Base-by-base conservation (phyloP, 164 flowering plant genomes). In the Malania oleifera region DNA sequence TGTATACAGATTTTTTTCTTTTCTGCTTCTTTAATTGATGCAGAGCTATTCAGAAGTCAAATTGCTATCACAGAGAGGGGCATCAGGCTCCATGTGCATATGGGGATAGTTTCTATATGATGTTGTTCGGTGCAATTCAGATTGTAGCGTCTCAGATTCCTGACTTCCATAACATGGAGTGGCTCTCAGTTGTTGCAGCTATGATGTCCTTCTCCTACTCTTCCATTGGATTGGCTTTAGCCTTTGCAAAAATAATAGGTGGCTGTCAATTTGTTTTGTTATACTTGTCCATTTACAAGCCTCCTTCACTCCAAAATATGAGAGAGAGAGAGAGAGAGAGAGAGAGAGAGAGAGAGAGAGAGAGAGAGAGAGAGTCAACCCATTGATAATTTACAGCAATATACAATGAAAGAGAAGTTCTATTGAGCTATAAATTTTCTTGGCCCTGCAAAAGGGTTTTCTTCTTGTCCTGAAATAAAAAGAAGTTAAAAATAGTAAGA, bases 201-300 rank as follows among this genome's bases (percentile, higher is more conserved):
- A 25, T 75, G 57, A 85, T 82, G 91, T 85, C 91, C n/a, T 79
- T 79, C 56, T 31, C 77, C 37, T 85, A 85, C 58, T 49, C 91
- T 34, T 67, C 62, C 65, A 83, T 86, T 35, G 86, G 89, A 17
- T 40, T 75, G 0, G 85, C 53, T 18, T 87, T 89, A 22, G 85
- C 84, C 40, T 1, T 83, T 5, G 78, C 80, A 25, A 74, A 80
- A 73, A 74, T 78, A 24, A 59, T 78, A 72, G 89, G 96, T 87
- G 26, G 22, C 1, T 13, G 7, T 46, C 11, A n/a, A 19, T 44
- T 5, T 44, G 2, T 15, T 46, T 6, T 26, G 0, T 12, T 46
- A 3, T 46, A 20, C 18, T 22, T 40, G 5, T 3, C 13, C n/a
- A n/a, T n/a, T n/a, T n/a, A n/a, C n/a, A n/a, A n/a, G n/a, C n/a